phyloP scores from a whole-genome alignment of 2,329 filamentous ascomycete genomes.

The Arthroderma sp. region DNA sequence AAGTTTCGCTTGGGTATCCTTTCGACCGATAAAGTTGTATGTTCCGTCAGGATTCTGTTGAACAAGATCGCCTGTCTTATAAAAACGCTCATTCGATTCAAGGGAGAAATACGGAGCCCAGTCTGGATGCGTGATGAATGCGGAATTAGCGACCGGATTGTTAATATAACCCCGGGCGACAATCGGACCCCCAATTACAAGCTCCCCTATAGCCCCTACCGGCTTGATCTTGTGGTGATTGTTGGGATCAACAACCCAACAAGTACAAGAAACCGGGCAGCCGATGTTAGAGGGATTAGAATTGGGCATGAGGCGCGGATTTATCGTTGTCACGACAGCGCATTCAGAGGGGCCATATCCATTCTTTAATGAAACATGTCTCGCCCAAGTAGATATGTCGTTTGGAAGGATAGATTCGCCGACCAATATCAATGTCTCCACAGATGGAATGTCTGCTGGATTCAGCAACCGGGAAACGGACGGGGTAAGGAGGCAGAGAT shows the following conservation, averaged over 20 bases:
- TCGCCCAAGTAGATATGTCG: slow-evolving; percentile 14
- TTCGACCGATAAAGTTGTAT: slow-evolving; percentile 13
- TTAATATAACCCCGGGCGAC: slow-evolving; percentile 26
- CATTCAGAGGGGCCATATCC: slow-evolving; percentile 17
- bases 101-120: slow-evolving; percentile 7
- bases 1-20: slow-evolving; percentile 57
- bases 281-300: slow-evolving; percentile 9
- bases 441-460: slow-evolving; percentile 23
- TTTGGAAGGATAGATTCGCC: slow-evolving; percentile 15
- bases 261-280: slow-evolving; percentile 4
- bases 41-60: slow-evolving; percentile 15
- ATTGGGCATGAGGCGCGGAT: slow-evolving; percentile 8
- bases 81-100: slow-evolving; percentile 5
- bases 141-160: slow-evolving; percentile 17
- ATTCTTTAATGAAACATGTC: slow-evolving; percentile 25
- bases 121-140: slow-evolving; percentile 36
- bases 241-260: slow-evolving; percentile 15
- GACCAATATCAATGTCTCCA: slow-evolving; percentile 23
- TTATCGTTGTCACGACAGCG: slow-evolving; percentile 2
- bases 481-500: slow-evolving; percentile 43
- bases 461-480: slow-evolving; percentile 34
- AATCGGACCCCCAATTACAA: slow-evolving; percentile 26
- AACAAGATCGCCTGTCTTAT: slow-evolving; percentile 17
- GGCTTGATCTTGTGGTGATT: slow-evolving; percentile 14
- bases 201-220: slow-evolving; percentile 29